Evolutionary conservation across 2,329 filamentous ascomycete species (phyloP).

Genomic region (Pseudogymnoascus sp.): DNA sequence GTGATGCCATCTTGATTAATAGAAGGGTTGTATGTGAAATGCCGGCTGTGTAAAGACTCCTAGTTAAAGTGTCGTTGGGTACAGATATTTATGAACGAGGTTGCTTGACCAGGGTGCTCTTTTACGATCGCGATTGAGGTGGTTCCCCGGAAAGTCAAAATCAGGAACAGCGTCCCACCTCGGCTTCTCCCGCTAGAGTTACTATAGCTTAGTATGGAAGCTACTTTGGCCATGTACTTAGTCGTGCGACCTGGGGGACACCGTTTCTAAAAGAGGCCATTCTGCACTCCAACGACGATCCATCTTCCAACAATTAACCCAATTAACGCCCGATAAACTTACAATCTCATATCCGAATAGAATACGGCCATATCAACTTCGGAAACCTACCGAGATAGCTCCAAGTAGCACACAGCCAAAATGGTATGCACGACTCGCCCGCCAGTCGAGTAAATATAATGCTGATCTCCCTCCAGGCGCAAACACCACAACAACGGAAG

Average conservation of each 20-base stretch:
- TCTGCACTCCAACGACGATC: conserved; percentile 4
- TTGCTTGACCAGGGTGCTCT: conserved; percentile 2
- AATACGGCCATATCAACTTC: neutral
- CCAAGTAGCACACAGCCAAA: conserved; percentile 11
- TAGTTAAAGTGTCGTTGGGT: neutral
- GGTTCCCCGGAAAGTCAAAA: conserved; percentile 5
- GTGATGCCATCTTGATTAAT: neutral
- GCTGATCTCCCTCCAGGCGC: conserved; percentile 45
- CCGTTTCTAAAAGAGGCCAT: conserved; percentile 4
- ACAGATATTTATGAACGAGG: neutral
- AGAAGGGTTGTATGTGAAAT: neutral
- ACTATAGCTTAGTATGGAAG: neutral
- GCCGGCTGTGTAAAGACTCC: neutral
- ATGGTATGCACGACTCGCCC: conserved; percentile 16
- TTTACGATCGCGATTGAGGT: neutral
- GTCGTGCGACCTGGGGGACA: conserved; percentile 7
- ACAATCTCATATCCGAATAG: neutral
- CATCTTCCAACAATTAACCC: neutral
- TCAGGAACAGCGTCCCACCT: neutral
- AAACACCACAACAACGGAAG: conserved; percentile 77
- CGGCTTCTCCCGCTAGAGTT: conserved; percentile 2
- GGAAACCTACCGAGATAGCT: neutral
- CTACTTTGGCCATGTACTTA: neutral
- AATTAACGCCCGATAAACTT: neutral
- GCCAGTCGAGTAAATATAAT: neutral